Evolutionary conservation across 2,329 filamentous ascomycete genomes (phyloP), one percentile per base, ranked within the genome.

Genomic region (Epichloe coenophiala): DNA sequence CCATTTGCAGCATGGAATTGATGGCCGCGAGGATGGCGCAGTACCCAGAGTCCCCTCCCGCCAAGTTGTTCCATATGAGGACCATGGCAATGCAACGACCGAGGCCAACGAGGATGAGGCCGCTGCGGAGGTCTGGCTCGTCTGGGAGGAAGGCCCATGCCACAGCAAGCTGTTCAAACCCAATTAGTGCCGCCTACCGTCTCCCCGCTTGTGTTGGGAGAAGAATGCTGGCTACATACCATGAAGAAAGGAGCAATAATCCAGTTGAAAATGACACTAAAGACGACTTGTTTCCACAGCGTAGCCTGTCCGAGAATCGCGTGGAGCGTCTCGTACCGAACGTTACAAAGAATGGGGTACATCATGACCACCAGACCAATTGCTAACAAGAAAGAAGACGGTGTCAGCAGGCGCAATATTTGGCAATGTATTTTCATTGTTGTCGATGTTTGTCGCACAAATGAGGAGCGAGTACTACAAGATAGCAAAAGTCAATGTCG

Each of bases 331-430:
- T 94, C 88, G 65, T 81, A 93, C 40, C 80, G 80, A 5, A 94
- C 84, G 64, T 93, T 93, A 74, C 87, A 94, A 0, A 95, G 71
- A 53, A 95, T 94, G 0, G 88, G 89, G 61, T 93, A 95, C 87
- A 95, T 95, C 88, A 95, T 95, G 41, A 94, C 81, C 1, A 95
- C 73, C 1, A 95, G 69, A 0, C 88, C 88, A 45, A 94, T 70
- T 0, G 88, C 87, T 86, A 17, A 1, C 27, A 31, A 31, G 9
- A 31, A 31, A 31, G 27, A 31, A 31, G 0, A 31, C 27, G 27
- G 27, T 11, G 27, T 31, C 27, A 31, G 27, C 27, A 31, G 27
- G 27, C 27, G 27, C 27, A 11, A 11, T 31, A 31, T 31, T 31
- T 31, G 27, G 27, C 27, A 31, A 31, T 31, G 27, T 4, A 9